Conservation (phyloP, 352 stramenopile species). For the Thraustotheca clavata region DNA sequence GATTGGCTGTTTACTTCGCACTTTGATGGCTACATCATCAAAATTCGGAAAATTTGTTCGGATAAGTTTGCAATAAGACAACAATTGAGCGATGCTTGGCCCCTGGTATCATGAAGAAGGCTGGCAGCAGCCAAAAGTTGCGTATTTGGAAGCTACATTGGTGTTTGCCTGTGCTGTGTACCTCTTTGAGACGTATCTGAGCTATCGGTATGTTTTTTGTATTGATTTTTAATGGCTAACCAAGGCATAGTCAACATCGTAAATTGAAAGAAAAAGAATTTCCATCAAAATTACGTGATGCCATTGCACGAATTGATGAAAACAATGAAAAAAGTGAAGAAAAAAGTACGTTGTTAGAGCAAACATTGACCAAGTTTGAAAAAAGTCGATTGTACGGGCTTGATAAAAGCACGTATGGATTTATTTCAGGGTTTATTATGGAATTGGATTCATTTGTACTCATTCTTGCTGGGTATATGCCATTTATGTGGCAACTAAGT, state of each 20-base stretch:
- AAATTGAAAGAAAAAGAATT: slow-evolving; percentile 80
- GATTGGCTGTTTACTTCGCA: too few species aligned
- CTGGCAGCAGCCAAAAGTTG: slow-evolving; percentile 38
- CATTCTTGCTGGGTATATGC: slow-evolving; percentile 87
- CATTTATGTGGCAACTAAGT: slow-evolving; percentile 90
- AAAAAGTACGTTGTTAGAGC: slow-evolving; percentile 52
- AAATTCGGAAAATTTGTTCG: too few species aligned
- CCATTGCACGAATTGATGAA: slow-evolving; percentile 17
- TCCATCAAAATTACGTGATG: slow-evolving; percentile 37
- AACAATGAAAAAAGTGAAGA: slow-evolving; percentile 28
- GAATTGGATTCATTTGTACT: slow-evolving; percentile 78
- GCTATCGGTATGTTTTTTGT: slow-evolving; percentile 37
- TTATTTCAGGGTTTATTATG: slow-evolving; percentile 84
- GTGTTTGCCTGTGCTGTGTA: slow-evolving; percentile 88
- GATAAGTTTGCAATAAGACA: too few species aligned
- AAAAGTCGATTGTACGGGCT: slow-evolving; percentile 91
- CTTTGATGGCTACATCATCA: too few species aligned
- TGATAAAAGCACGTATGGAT: slow-evolving; percentile 94
- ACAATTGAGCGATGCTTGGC: slow-evolving; percentile 30
- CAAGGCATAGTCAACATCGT: slow-evolving; percentile 58
- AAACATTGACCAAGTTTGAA: slow-evolving; percentile 88
- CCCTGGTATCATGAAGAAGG: slow-evolving; percentile 48
- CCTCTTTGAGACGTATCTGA: slow-evolving; percentile 89
- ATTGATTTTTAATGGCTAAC: background rate
- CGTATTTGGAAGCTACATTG: slow-evolving; percentile 70